Percentiles rank a stretch among this genome's conserved stretches.
Evolutionary conservation across 2,329 filamentous ascomycete species (phyloP).

Genomic region (Westerdykella ornata): DNA sequence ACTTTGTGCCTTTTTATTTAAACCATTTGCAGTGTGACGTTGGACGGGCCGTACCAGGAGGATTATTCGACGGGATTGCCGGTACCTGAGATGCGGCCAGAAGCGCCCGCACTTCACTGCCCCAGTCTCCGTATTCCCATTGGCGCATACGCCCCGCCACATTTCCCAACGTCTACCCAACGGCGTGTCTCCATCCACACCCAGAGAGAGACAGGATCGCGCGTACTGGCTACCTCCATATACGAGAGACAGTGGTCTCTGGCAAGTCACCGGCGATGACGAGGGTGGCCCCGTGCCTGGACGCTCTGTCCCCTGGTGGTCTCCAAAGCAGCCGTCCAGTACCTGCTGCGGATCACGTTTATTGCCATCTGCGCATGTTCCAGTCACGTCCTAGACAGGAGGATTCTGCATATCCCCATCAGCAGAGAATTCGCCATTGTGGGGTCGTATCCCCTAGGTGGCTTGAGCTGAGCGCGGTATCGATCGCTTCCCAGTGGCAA

Average conservation of each 20-base stretch:
- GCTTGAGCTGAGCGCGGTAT: slow-evolving; percentile 16
- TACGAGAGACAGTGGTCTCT: slow-evolving; percentile 13
- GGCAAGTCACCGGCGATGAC: slow-evolving; percentile 22
- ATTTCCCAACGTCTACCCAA: slow-evolving; percentile 18
- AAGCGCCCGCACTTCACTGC: slow-evolving; percentile 16
- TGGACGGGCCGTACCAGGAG: neutral
- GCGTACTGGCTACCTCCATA: slow-evolving; percentile 12
- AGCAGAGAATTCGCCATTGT: slow-evolving; percentile 16
- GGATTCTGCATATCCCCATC: slow-evolving; percentile 16
- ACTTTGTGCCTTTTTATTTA: neutral
- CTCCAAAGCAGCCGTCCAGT: slow-evolving; percentile 18
- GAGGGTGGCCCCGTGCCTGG: slow-evolving; percentile 16
- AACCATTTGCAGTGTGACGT: neutral
- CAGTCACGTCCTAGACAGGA: slow-evolving; percentile 19
- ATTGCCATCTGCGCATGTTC: slow-evolving; percentile 19
- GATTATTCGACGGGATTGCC: neutral
- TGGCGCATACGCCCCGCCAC: slow-evolving; percentile 15
- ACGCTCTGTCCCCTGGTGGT: slow-evolving; percentile 19
- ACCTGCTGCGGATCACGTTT: slow-evolving; percentile 18
- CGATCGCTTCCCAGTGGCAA: neutral
- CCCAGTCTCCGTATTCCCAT: slow-evolving; percentile 18
- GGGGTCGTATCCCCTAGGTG: slow-evolving; percentile 16
- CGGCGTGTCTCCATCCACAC: slow-evolving; percentile 21
- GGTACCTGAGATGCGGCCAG: slow-evolving; percentile 7
- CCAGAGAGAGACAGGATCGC: slow-evolving; percentile 13